Evolutionary conservation across 106 monocot genomes (phyloP).

Genomic region (Xerophyta viscosa): DNA sequence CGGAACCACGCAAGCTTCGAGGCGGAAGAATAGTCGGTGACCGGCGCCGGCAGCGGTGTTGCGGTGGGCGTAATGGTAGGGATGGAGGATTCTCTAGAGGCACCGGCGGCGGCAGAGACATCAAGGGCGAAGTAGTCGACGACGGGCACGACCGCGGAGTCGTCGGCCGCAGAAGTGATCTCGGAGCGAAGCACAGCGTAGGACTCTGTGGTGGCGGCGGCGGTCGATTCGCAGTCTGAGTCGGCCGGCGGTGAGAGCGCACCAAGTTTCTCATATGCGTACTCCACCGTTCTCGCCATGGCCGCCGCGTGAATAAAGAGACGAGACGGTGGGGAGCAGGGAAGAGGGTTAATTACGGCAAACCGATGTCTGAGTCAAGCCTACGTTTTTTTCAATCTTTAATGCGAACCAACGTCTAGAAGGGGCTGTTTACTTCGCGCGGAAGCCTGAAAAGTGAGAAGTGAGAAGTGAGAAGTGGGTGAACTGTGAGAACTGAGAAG

Average conservation of each 20-base stretch:
- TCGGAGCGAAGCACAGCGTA: slow-evolving; percentile 48
- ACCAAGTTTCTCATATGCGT: slow-evolving; percentile 42
- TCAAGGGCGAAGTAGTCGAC: slow-evolving; percentile 66
- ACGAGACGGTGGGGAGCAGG: no score
- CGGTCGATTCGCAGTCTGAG: slow-evolving; percentile 4
- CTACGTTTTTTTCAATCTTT: no score
- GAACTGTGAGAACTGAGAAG: no score
- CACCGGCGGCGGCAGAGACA: slow-evolving; percentile 2
- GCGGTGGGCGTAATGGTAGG: no score
- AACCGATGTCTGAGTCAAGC: no score
- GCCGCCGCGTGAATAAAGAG: no score
- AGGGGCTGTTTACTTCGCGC: no score
- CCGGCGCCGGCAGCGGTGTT: neutral
- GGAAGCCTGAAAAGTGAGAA: no score
- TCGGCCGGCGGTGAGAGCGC: neutral
- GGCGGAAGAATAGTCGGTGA: slow-evolving; percentile 6
- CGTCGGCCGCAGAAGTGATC: slow-evolving; percentile 20
- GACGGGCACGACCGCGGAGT: slow-evolving; percentile 24
- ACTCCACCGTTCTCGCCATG: neutral
- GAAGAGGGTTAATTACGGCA: no score
- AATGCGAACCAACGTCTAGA: no score
- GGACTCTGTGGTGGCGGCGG: slow-evolving; percentile 3
- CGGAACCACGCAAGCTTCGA: slow-evolving; percentile 53
- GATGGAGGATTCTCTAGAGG: neutral
- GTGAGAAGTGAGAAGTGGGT: no score